A percentile compares a stretch with the other conserved stretches of the same genome.
Conservation (phyloP, 768 basidiomycete genomes). For the Hemileccinum rubropunctum region DNA sequence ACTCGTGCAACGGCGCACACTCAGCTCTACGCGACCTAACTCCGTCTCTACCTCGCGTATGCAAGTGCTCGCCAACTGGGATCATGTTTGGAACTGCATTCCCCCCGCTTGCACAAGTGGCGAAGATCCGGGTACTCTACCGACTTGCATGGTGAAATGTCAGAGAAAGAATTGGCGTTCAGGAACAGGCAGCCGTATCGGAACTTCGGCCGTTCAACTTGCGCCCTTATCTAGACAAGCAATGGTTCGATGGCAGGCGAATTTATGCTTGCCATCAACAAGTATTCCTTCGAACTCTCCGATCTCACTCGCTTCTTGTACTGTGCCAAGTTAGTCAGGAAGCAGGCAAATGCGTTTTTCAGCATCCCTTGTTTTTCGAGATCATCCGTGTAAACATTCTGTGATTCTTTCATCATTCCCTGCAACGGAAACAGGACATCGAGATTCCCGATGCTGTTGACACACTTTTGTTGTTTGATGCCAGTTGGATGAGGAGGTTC, state of each 20-base stretch:
- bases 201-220: slow-evolving; percentile 51
- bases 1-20: slow-evolving; percentile 34
- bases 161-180: slow-evolving; percentile 49
- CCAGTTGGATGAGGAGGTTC: not conserved
- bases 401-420: not conserved
- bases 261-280: slow-evolving; percentile 42
- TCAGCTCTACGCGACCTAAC: slow-evolving; percentile 38
- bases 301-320: slow-evolving; percentile 48
- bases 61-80: slow-evolving; percentile 27
- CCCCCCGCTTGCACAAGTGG: slow-evolving; percentile 52
- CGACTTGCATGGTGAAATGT: slow-evolving; percentile 48
- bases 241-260: slow-evolving; percentile 43
- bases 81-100: slow-evolving; percentile 53
- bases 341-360: slow-evolving; percentile 33
- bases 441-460: not conserved
- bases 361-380: slow-evolving; percentile 49
- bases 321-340: slow-evolving; percentile 37
- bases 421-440: slow-evolving; percentile 23
- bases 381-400: slow-evolving; percentile 24
- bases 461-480: too few species aligned
- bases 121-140: slow-evolving; percentile 48
- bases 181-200: slow-evolving; percentile 48
- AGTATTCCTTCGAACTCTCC: slow-evolving; percentile 38
- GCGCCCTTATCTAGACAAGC: slow-evolving; percentile 45
- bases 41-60: slow-evolving; percentile 24